Evolutionary conservation across 139 green algal species (phyloP), one percentile per base, ranked within the genome.

Genomic region (Marvania coccoides): DNA sequence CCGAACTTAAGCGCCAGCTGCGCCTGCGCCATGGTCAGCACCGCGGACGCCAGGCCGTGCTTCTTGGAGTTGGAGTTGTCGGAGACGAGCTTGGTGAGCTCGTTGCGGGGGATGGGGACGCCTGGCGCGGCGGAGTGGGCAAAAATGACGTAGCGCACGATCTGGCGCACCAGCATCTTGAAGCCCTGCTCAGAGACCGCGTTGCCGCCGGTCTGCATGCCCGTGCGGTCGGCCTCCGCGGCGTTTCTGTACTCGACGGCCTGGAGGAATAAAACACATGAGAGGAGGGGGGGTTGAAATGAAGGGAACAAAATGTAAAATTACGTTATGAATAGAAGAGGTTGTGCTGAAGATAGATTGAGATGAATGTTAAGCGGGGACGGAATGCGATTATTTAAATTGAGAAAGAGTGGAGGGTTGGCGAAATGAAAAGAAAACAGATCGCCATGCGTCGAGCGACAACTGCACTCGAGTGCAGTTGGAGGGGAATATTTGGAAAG

Each of bases 61-160:
- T 42, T 71, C 26, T 47, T 34, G 12, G 34, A 47, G 7, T 7
- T 24, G 47, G 12, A 14, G 13, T 26, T 63, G 31, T 13, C 58
- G n/a, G 30, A 56, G 19, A 71, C 51, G 10, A 64, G 26, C 47
- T 64, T 59, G 34, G 54, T 64, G 8, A 71, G 14, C 30, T 71
- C 63, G 42, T n/a, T 71, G 12, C 63, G 23, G 10, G 63, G 34
- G 29, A 57, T 69, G n/a, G 38, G 39, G 2, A 40, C 30, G 14
- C 70, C 62, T 13, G 63, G 62, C 54, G 70, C 66, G 30, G 59
- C 63, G 57, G 15, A 58, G 62, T 77, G 57, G 1, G 30, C 4
- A 23, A 77, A 77, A 2, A 77, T 31, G 38, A 72, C 40, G 61
- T 73, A 36, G 10, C 71, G 71, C 28, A 72, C 39, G 33, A 72